Evolutionary conservation across 2,329 filamentous ascomycete genomes (phyloP).

Genomic region (Knoxdaviesia capensis): DNA sequence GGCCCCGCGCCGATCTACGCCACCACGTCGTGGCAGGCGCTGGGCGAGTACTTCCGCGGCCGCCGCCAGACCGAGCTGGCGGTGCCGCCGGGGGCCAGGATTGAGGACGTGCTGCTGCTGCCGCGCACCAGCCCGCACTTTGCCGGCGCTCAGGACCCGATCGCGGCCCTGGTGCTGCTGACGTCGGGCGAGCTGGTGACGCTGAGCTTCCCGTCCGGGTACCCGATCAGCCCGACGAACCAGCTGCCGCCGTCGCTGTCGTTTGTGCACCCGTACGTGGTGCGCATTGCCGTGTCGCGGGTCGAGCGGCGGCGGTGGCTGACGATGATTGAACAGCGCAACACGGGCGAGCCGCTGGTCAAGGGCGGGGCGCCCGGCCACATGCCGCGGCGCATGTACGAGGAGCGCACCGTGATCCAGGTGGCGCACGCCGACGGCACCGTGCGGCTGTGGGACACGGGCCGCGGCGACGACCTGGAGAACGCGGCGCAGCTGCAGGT

Average conservation of each 20-base stretch:
- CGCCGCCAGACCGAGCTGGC: conserved; percentile 53
- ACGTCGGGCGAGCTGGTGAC: conserved; percentile 79
- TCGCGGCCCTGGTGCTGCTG: conserved; percentile 61
- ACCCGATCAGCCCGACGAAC: conserved; percentile 80
- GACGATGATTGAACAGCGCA: conserved; percentile 68
- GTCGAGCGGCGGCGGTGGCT: conserved; percentile 72
- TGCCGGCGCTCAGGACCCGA: conserved; percentile 71
- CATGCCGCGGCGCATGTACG: conserved; percentile 54
- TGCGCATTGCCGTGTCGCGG: conserved; percentile 47
- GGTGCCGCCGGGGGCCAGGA: conserved; percentile 57
- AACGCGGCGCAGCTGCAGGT: conserved; percentile 67
- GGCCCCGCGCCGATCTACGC: conserved; percentile 78
- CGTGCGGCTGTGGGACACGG: conserved; percentile 81
- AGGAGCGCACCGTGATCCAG: conserved; percentile 66
- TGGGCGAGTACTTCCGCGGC: conserved; percentile 61
- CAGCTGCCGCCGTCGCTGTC: conserved; percentile 75
- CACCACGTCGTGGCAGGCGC: conserved; percentile 73
- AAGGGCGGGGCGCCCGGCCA: conserved; percentile 58
- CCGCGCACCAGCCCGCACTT: conserved; percentile 73
- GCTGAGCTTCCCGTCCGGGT: conserved; percentile 78
- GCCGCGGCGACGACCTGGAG: conserved; percentile 83
- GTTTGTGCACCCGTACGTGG: conserved; percentile 79
- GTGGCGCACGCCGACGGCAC: conserved; percentile 82
- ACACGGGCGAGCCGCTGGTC: conserved; percentile 57
- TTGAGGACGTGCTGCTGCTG: conserved; percentile 64